These are phyloP conservation scores for Amaranthus cruentus DNA, from an alignment of 148 eudicot species.

Conservation along the genomic window DNA sequence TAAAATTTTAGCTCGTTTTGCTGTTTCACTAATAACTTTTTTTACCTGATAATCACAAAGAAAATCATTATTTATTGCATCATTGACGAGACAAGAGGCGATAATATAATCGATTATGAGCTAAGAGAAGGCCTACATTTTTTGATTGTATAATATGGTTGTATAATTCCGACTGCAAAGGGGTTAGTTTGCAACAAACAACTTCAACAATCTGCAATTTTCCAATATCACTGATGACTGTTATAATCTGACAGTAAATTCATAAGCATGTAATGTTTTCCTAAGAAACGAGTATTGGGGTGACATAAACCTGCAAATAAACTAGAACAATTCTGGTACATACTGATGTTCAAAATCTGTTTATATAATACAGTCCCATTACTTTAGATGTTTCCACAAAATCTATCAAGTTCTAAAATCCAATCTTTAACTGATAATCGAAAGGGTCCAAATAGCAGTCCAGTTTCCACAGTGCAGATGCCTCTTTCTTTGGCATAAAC, in stretches of 20 bases:
- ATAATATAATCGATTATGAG: background rate
- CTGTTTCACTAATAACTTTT: conserved; percentile 67
- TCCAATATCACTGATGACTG: background rate
- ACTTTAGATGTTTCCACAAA: background rate
- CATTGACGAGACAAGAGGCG: background rate
- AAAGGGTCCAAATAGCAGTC: too few species aligned
- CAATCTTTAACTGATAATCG: background rate
- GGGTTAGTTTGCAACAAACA: conserved; percentile 93
- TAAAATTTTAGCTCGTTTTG: conserved; percentile 72
- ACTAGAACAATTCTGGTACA: background rate
- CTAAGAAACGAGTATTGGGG: background rate
- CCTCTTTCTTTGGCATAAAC: background rate
- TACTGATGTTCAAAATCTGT: background rate
- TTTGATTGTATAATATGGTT: conserved; percentile 86
- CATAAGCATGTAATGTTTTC: background rate
- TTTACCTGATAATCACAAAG: conserved; percentile 53
- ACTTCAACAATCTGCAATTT: conserved; percentile 89
- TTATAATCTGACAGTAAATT: background rate
- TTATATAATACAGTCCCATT: background rate
- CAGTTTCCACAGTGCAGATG: background rate
- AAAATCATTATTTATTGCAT: background rate
- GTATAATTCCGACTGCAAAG: conserved; percentile 74
- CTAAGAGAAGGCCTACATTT: conserved; percentile 53
- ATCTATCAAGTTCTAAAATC: background rate
- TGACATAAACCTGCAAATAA: background rate